Conservation (phyloP, 495 filamentous ascomycete genomes). For the Chaetomidium leptoderma region DNA sequence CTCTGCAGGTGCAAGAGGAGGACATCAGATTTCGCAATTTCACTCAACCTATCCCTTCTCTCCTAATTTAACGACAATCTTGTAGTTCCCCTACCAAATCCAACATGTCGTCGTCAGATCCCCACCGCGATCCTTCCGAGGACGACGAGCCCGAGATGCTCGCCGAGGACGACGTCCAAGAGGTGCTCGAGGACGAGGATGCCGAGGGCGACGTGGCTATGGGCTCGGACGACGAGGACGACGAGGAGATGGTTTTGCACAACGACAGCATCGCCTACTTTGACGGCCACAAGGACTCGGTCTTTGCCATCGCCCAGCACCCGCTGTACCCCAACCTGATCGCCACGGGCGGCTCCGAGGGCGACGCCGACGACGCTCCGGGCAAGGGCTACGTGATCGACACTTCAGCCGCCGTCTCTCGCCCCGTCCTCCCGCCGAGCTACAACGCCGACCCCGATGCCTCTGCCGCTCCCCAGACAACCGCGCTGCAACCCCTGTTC, state of each 20-base stretch:
- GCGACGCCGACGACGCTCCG: conserved; percentile 60
- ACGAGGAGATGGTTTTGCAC: conserved; percentile 72
- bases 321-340: conserved; percentile 72
- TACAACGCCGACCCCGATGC: conserved; percentile 61
- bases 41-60: background rate
- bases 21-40: background rate
- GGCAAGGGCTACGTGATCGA: conserved; percentile 71
- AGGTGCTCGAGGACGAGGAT: conserved; percentile 60
- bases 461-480: conserved; percentile 43
- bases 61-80: background rate
- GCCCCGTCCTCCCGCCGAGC: conserved; percentile 64
- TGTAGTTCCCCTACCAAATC: background rate
- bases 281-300: conserved; percentile 77
- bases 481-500: conserved; percentile 57
- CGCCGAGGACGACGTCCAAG: conserved; percentile 55
- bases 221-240: conserved; percentile 60
- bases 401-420: conserved; percentile 58
- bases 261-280: conserved; percentile 94
- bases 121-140: conserved; percentile 27
- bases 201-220: conserved; percentile 69
- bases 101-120: conserved; percentile 26
- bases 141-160: conserved; percentile 58
- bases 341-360: conserved; percentile 81
- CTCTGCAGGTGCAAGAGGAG: background rate
- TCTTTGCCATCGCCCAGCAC: conserved; percentile 92